Evolutionary conservation across 441 rosid genomes (phyloP).

Genomic region (Mallotus japonicus): DNA sequence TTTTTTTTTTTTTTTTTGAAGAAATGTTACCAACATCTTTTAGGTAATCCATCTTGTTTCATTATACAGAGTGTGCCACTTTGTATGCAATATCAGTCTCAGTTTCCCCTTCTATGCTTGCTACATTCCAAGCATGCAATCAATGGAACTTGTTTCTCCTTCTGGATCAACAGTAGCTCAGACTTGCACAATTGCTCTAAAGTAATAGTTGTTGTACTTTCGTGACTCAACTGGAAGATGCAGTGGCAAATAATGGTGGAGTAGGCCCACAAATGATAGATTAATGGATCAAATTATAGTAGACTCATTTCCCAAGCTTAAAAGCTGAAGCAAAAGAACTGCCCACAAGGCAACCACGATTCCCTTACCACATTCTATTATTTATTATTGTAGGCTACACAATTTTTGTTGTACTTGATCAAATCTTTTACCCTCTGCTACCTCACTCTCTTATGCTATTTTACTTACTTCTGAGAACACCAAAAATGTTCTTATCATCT

Average conservation of each 20-base stretch:
- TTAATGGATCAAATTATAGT: not conserved
- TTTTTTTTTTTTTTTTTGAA: too few species aligned
- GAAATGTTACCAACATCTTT: not conserved
- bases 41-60: not conserved
- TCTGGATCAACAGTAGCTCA: not conserved
- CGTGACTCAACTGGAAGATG: not conserved
- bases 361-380: conserved; percentile 7
- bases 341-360: not conserved
- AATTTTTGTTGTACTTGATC: conserved; percentile 5
- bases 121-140: not conserved
- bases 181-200: not conserved
- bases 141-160: not conserved
- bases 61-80: not conserved
- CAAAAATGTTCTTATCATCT: not conserved
- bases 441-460: not conserved
- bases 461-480: not conserved
- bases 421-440: conserved; percentile 14
- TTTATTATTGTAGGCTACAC: not conserved
- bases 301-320: conserved; percentile 12
- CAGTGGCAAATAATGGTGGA: conserved; percentile 6
- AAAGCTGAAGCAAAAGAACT: conserved; percentile 7
- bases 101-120: not conserved
- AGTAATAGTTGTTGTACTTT: not conserved
- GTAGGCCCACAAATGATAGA: conserved; percentile 18
- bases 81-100: not conserved